Evolutionary conservation across 2,329 filamentous ascomycete species (phyloP).

Genomic region (Pestalotiopsis fici): DNA sequence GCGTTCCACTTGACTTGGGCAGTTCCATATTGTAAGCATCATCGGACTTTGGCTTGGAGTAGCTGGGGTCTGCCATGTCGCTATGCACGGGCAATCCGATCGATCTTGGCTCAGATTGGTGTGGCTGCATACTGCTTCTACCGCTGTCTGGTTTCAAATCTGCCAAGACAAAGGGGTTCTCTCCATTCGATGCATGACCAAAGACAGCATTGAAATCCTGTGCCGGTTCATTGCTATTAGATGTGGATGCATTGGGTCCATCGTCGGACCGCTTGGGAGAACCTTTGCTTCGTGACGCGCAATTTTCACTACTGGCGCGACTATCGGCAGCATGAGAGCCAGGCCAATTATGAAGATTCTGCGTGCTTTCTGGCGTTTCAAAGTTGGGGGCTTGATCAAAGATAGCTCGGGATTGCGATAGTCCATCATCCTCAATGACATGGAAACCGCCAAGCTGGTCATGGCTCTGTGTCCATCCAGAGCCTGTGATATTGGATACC

Average conservation of each 20-base stretch:
- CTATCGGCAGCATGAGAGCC: not conserved
- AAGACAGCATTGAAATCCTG: not conserved
- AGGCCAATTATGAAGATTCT: not conserved
- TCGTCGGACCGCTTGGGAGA: not conserved
- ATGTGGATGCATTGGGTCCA: not conserved
- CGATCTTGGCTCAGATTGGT: not conserved
- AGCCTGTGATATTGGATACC: not conserved
- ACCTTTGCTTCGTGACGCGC: not conserved
- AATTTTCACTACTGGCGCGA: not conserved
- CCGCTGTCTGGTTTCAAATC: not conserved
- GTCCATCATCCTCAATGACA: not conserved
- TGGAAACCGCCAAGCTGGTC: not conserved
- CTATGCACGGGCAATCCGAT: not conserved
- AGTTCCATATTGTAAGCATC: not conserved
- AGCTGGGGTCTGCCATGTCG: not conserved
- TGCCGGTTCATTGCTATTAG: not conserved
- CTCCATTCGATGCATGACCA: not conserved
- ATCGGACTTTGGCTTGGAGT: not conserved
- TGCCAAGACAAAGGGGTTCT: accelerated
- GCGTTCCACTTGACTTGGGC: not conserved
- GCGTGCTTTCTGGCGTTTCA: not conserved
- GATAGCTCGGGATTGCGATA: not conserved
- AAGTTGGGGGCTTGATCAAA: not conserved
- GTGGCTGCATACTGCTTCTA: not conserved
- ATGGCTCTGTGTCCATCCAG: not conserved